Base-by-base conservation (phyloP, 345 rosid species). In the Tarenaya hassleriana region DNA sequence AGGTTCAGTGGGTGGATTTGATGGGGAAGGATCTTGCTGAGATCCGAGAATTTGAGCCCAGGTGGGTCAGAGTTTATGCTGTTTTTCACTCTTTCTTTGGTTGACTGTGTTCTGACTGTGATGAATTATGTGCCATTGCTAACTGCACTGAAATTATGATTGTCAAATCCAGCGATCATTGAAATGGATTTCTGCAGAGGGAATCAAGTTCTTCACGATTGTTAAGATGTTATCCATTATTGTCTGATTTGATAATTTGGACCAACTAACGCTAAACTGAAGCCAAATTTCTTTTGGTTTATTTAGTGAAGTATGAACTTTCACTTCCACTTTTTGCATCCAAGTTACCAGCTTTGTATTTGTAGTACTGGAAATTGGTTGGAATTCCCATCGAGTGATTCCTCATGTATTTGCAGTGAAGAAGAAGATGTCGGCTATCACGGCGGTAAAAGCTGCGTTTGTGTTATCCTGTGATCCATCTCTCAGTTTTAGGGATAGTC, bases 1-100 rank as follows among this genome's bases (percentile, higher is more conserved):
- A 54, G 49, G 94, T 87, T 29, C 94, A 76, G 48, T 87, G 96
- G 96, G 62, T 73, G 70, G 96, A 87, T 75, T 69, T 62, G 64
- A 63, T 70, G 64, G 96, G 94, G 63, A 84, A 81, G 57, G 85
- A 84, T 43, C 79, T 87, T 49, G 82, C 73, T 54, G 77, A 84
- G 71, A 70, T 87, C 78, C 81, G 80, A 51, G 90, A 79, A 68
- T 87, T 81, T 40, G 85, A 79, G 61, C 44, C 82, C 71, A 81
- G 83, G 91, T 86, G 29, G 29, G 3, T 24, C 58, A 17, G 75
- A 38, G 38, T 39, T 19, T 24, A 24, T 24, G 2, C 12, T 31
- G 16, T 24, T 53, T 41, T 24, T 24, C 29, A 24, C 3, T 13
- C 18, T 47, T 18, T 9, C 13, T 1, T 20, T 47, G 1, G 14